Evolutionary conservation across 208 protist genomes (phyloP).

Genomic region (Kentomonas sorsogonicus): DNA sequence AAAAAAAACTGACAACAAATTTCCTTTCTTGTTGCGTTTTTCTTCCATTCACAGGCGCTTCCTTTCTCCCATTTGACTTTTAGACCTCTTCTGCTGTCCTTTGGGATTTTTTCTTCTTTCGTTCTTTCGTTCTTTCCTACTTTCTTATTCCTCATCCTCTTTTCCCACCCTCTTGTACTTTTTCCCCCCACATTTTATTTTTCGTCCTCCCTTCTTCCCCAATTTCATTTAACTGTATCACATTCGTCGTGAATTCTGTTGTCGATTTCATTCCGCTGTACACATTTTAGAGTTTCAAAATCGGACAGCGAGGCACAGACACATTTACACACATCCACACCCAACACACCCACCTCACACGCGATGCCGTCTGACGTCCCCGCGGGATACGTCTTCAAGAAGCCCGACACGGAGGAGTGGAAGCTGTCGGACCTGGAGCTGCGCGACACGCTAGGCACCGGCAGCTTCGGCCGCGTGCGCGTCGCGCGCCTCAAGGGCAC

Average conservation of each 20-base stretch:
- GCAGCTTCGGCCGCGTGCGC: conserved; percentile 91
- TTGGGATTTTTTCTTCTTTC: not conserved
- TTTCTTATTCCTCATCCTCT: too few species aligned
- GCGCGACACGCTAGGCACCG: conserved; percentile 84
- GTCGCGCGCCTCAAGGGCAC: conserved; percentile 77
- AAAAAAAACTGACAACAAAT: not conserved
- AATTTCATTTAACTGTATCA: too few species aligned
- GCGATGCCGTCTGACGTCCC: too few species aligned
- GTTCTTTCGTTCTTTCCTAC: conserved; percentile 12
- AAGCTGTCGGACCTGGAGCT: conserved; percentile 83
- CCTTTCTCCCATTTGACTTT: conserved; percentile 1
- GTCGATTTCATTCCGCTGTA: too few species aligned
- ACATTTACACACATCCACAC: too few species aligned
- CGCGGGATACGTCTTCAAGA: conserved; percentile 31
- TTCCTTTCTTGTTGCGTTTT: conserved; percentile 10
- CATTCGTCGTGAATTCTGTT: too few species aligned
- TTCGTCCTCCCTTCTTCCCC: too few species aligned
- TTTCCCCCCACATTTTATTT: too few species aligned
- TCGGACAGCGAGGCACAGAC: too few species aligned
- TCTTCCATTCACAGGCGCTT: not conserved
- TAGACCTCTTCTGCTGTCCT: not conserved
- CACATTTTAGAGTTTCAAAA: too few species aligned
- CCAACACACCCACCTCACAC: too few species aligned
- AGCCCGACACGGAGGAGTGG: conserved; percentile 71
- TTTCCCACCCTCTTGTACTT: too few species aligned